phyloP scores from a whole-genome alignment of 2,329 filamentous ascomycete genomes.

The Macrophomina tecta region DNA sequence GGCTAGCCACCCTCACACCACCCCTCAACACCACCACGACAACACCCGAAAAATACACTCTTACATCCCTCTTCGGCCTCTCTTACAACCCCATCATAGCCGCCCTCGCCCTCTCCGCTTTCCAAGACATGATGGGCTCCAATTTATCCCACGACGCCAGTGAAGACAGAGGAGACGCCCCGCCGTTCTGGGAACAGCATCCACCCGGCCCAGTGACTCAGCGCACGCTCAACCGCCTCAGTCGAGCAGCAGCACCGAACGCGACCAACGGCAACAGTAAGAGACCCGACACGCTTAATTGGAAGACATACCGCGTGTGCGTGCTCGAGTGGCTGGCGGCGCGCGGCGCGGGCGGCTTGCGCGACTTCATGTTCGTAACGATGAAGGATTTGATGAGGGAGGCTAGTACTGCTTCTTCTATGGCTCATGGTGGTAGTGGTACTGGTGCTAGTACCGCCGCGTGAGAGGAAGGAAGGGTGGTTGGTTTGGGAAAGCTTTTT shows the following conservation, averaged over 20 bases:
- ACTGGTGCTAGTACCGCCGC: no score
- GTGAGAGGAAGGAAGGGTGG: not conserved
- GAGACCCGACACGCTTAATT: conserved; percentile 54
- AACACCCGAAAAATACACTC: conserved; percentile 51
- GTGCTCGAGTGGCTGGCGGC: conserved; percentile 72
- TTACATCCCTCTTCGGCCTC: conserved; percentile 54
- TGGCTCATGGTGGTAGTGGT: not conserved
- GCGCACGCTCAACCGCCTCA: conserved; percentile 45
- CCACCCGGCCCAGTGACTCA: conserved; percentile 37
- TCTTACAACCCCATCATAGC: conserved; percentile 54
- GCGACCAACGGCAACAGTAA: conserved; percentile 33
- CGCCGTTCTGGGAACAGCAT: not conserved
- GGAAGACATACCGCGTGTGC: conserved; percentile 77
- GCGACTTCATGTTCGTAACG: conserved; percentile 77
- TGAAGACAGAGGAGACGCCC: not conserved
- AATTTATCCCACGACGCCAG: conserved; percentile 66
- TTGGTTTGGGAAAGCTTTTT: no score
- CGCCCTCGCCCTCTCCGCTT: conserved; percentile 54
- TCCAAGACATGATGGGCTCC: conserved; percentile 49
- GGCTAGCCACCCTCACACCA: conserved; percentile 46
- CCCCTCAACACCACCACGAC: conserved; percentile 50
- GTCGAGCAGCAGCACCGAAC: conserved; percentile 51
- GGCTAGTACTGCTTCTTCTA: not conserved
- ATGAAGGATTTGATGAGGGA: conserved; percentile 58
- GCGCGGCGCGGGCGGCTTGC: conserved; percentile 69